Evolutionary conservation across 148 eudicot species (phyloP).

Genomic region (Chenopodium suecicum): DNA sequence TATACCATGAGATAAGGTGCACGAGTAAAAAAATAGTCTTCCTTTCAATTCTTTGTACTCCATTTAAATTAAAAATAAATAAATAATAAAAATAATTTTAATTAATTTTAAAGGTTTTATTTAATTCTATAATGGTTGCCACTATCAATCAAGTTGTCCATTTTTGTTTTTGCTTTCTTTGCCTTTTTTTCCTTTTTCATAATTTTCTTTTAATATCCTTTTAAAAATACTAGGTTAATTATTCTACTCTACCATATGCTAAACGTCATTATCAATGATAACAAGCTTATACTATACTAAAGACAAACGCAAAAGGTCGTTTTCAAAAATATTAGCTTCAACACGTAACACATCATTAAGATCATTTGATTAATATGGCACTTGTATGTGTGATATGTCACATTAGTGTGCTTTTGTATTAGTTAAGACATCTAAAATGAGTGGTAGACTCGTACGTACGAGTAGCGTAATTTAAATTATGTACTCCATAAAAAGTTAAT

Average conservation of each 20-base stretch:
- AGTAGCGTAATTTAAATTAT: no score
- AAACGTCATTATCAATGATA: constrained; percentile 8
- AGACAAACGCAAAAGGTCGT: not conserved
- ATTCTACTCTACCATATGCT: not conserved
- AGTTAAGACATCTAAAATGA: no score
- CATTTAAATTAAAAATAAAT: no score
- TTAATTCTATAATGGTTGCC: not conserved
- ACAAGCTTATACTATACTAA: not conserved
- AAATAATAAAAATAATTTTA: no score
- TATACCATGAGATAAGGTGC: not conserved
- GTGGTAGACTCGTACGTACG: no score
- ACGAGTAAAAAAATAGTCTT: not conserved
- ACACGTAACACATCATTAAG: not conserved
- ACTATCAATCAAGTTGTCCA: constrained; percentile 9
- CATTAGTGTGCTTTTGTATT: no score
- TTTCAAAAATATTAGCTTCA: not conserved
- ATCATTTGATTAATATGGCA: not conserved
- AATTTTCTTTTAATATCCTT: not conserved
- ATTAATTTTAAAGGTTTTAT: not conserved
- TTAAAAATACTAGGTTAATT: not conserved
- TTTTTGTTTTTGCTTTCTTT: not conserved
- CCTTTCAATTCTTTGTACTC: not conserved
- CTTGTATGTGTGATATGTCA: not conserved
- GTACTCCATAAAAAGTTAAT: no score
- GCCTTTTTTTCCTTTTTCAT: not conserved